Evolutionary conservation across 1,284 basidiomycete species (phyloP), one percentile per base, ranked within the genome.

Genomic region (Heterobasidion parviporum): DNA sequence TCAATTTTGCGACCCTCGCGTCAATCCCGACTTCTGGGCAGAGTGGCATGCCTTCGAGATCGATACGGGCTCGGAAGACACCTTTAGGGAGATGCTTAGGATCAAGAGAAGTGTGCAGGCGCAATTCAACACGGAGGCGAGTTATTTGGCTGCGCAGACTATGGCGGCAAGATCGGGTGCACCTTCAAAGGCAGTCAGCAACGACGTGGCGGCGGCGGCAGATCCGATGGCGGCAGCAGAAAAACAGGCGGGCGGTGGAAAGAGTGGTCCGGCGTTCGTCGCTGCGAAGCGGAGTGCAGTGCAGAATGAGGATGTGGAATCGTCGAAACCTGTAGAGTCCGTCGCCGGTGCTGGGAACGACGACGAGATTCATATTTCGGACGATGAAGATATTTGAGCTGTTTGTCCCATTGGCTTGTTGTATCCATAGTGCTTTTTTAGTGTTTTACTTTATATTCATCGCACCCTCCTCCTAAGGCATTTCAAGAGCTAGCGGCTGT

Each of bases 1-100:
- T 34, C 97, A 99, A 68, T 98, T 99, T 80, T 99, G 95, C 72
- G 97, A 99, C 69, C 95, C 96, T 16, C 83, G 96, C 38, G 82
- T 89, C 60, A 81, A 90, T 65, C 83, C 91, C 52, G 87, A 87
- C 59, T 99, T 98, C 78, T 99, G 97, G 96, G 74, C 81, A 51
- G 92, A 95, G 70, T 99, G 96, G 96, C 96, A 98, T 71, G 78
- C 78, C 53, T 99, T 99, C 74, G 96, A 99, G 74, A 92, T 98
- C 70, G 94, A 98, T 71, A 94, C 93, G 1, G 96, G 96, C 0
- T 95, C 92, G 1, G 97, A 99, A 70, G 96, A 99, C 67, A 98
- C 96, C 0, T 99, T 99, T 86, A 80, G 95, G 63, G 96, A 99
- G 75, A 98, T 98, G 92, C 74, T 99, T 58, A 87, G 97, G 44